Evolutionary conservation across 1,284 basidiomycete species (phyloP), one percentile per base, ranked within the genome.

Genomic region (Xerocomus minutiporus): DNA sequence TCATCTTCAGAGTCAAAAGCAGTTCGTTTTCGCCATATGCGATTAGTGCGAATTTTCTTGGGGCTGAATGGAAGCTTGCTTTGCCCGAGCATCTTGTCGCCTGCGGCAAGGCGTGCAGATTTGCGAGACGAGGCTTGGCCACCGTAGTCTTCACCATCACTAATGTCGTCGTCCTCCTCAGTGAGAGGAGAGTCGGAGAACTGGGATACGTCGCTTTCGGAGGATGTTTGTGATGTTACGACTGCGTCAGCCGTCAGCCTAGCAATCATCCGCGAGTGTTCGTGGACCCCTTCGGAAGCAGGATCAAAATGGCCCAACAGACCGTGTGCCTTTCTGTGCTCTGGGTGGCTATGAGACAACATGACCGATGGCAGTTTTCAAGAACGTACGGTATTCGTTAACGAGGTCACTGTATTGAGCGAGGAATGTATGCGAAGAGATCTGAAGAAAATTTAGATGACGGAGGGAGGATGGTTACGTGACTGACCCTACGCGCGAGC

Each of bases 61-160:
- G 84, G 83, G 59, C 83, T 86, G 66, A 81, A 86, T 8, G 83
- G 83, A 39, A 85, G 61, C 48, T 59, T 67, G 57, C 62, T 64
- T 50, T 71, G 67, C 23, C 3, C 34, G 34, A 55, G 38, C 25
- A 48, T 54, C 50, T 8, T 32, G 11, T 48, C 47, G 50, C 50
- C 41, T 49, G 48, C 44, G 48, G 55, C 50, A 29, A 62, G 50
- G 40, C 68, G 69, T 17, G 60, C 52, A 28, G 63, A 69, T 45
- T 67, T 67, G 41, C 70, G 59, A 26, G 50, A 47, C 29, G 49
- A 45, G 4, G 8, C 52, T 17, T 56, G 65, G 29, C 66, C 61
- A 17, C 53, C 51, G 32, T 56, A 61, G 51, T 67, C 66, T 25
- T 72, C 69, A 17, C 65, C 63, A 3, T 57, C 63, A 49, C 66